Evolutionary conservation across 2,329 filamentous ascomycete genomes (phyloP), one percentile per base, ranked within the genome.

Genomic region (Arthrocladium fulminans): DNA sequence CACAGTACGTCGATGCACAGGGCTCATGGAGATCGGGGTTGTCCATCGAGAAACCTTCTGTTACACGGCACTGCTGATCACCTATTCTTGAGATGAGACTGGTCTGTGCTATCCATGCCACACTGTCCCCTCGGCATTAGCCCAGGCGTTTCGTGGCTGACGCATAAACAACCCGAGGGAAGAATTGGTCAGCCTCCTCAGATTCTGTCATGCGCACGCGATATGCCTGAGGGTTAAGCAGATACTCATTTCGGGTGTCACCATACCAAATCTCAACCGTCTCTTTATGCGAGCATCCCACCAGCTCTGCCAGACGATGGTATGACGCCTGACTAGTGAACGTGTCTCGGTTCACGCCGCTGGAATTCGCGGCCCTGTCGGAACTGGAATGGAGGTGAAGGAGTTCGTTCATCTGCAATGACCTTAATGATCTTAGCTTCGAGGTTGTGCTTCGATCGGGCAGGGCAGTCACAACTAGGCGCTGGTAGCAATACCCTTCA

Each of bases 61-160:
- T 27, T 24, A 41, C 20, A 25, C 17, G 39, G 39, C n/a, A 41
- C 39, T 41, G 39, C 39, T 24, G 39, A 41, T 41, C 39, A 17
- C 10, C 39, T 15, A 15, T 15, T 35, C 6, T 13, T 29, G 27
- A 29, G 7, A 29, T 13, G 13, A 29, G 7, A 29, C 32, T 35
- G n/a, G 32, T 35, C 32, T 25, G 22, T 42, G 39, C 13, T 25
- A n/a, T 23, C n/a, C 5, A 42, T 25, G 39, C 39, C n/a, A 35
- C n/a, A 15, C 32, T 35, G 6, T 15, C 10, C 7, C 5, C 6
- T 37, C 32, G 6, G 32, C 13, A 37, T 13, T n/a, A 13, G 13
- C 20, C 5, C 32, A 17, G 20, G 6, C 13, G 13, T 3, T 40
- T 15, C 19, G 24, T 42, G 22, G 39, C 39, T 42, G 3, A 15